Conservation (phyloP, 169 alveolate species). For the Babesia caballi region DNA sequence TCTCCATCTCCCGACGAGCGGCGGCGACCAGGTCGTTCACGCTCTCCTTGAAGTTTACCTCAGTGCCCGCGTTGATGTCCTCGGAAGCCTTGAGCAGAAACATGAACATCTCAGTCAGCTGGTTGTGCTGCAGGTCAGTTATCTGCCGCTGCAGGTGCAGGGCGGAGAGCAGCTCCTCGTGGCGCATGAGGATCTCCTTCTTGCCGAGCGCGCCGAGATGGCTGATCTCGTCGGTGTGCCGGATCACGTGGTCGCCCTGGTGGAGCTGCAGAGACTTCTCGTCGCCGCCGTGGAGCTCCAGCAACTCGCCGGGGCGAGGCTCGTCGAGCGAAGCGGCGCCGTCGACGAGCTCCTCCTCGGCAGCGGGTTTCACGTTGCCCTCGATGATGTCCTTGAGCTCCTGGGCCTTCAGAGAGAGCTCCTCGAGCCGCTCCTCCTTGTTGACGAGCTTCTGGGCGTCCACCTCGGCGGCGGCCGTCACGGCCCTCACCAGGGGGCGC, state of each 20-base stretch:
- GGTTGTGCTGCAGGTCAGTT: constrained; percentile 59
- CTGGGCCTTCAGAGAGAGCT: constrained; percentile 52
- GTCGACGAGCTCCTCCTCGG: background rate
- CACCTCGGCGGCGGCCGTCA: constrained; percentile 54
- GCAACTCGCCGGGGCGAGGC: background rate
- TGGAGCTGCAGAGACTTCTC: background rate
- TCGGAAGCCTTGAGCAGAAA: constrained; percentile 59
- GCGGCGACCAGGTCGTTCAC: constrained; percentile 35
- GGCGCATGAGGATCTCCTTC: constrained; percentile 40
- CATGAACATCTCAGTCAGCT: constrained; percentile 44
- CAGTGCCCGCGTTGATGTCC: constrained; percentile 14
- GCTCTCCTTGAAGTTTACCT: constrained; percentile 3
- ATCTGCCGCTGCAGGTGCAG: constrained; percentile 58
- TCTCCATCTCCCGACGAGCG: constrained; percentile 41
- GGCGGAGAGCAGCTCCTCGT: constrained; percentile 52
- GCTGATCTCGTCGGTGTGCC: constrained; percentile 12
- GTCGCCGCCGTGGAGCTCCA: background rate
- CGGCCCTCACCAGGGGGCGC: constrained; percentile 23
- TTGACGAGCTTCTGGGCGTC: constrained; percentile 52
- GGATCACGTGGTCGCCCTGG: constrained; percentile 6
- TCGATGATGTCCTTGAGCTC: constrained; percentile 60
- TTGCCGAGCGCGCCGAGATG: constrained; percentile 17
- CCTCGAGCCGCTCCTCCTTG: constrained; percentile 54
- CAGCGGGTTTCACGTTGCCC: constrained; percentile 1
- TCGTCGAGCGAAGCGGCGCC: constrained; percentile 1